Percentiles rank a stretch among this genome's conserved stretches.
These are phyloP conservation scores for Geosmithia morbida DNA, from an alignment of 2,329 filamentous ascomycete species.

Conservation along the genomic window DNA sequence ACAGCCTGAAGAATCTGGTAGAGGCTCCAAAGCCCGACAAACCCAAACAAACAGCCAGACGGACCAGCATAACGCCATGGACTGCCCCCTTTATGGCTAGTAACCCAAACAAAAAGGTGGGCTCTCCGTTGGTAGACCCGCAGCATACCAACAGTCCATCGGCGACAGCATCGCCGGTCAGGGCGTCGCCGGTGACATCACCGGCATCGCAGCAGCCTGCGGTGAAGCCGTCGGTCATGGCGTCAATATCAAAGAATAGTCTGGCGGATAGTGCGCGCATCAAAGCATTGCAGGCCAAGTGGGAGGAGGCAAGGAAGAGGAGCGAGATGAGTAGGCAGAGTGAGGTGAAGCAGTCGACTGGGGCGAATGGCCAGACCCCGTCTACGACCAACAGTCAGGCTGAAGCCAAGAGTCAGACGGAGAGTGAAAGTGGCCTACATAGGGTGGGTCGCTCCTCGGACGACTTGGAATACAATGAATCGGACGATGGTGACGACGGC, in stretches of 20 bases:
- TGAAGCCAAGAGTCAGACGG: not conserved
- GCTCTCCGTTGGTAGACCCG: not conserved
- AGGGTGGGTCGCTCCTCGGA: not conserved
- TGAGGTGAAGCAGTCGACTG: not conserved
- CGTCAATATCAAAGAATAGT: not conserved
- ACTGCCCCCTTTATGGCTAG: not conserved
- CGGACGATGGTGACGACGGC: too few relatives aligned
- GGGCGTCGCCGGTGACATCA: not conserved
- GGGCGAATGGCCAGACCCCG: not conserved
- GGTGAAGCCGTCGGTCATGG: not conserved
- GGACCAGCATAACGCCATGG: constrained; percentile 3
- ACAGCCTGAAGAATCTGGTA: not conserved
- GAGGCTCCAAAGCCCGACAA: not conserved
- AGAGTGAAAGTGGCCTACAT: not conserved
- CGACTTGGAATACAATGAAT: not conserved
- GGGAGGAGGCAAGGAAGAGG: constrained; percentile 9
- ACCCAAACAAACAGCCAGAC: constrained; percentile 2
- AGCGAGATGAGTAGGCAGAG: not conserved
- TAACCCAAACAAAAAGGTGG: not conserved
- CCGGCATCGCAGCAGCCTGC: not conserved
- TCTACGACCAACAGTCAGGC: not conserved
- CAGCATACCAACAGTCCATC: not conserved
- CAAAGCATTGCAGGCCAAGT: constrained; percentile 12
- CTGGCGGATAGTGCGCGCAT: constrained; percentile 5
- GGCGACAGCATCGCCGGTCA: not conserved